These are phyloP conservation scores for Lathyrus tuberosus DNA, from an alignment of 306 rosid species.

Conservation along the genomic window DNA sequence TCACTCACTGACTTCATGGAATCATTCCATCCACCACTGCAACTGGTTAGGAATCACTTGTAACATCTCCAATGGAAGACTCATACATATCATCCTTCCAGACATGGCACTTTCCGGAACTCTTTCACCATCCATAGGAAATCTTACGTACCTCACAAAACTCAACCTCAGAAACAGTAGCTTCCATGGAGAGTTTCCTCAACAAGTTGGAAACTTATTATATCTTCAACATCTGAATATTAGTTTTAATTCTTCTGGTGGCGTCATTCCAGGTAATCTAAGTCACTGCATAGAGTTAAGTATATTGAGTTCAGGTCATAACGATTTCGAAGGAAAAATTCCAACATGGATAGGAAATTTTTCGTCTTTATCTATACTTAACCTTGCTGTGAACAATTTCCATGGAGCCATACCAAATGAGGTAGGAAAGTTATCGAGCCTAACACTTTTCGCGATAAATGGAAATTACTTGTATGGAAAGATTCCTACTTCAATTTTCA, in stretches of 20 bases:
- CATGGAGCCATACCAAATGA: conserved; percentile 51
- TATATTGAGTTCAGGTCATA: not conserved
- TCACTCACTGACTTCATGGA: conserved; percentile 48
- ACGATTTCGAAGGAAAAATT: conserved; percentile 50
- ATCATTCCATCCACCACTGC: conserved; percentile 47
- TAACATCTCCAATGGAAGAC: conserved; percentile 32
- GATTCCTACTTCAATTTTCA: conserved; percentile 48
- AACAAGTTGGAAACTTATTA: conserved; percentile 37
- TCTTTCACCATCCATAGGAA: conserved; percentile 49
- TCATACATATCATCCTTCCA: conserved; percentile 33
- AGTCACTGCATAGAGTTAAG: conserved; percentile 39
- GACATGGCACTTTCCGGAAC: conserved; percentile 29
- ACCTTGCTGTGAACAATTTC: conserved; percentile 35
- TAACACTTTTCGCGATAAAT: conserved; percentile 25
- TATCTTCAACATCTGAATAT: conserved; percentile 40
- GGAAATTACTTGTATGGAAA: conserved; percentile 44
- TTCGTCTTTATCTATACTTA: conserved; percentile 40
- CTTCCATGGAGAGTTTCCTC: conserved; percentile 46
- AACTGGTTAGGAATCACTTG: conserved; percentile 52
- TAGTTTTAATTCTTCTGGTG: conserved; percentile 37
- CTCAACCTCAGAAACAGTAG: conserved; percentile 33
- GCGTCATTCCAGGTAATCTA: conserved; percentile 51
- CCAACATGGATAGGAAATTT: conserved; percentile 60
- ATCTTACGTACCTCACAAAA: conserved; percentile 43
- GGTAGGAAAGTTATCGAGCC: conserved; percentile 37